These are phyloP conservation scores for Phytophthora sp. DNA, from an alignment of 352 stramenopile genomes.

Conservation along the genomic window DNA sequence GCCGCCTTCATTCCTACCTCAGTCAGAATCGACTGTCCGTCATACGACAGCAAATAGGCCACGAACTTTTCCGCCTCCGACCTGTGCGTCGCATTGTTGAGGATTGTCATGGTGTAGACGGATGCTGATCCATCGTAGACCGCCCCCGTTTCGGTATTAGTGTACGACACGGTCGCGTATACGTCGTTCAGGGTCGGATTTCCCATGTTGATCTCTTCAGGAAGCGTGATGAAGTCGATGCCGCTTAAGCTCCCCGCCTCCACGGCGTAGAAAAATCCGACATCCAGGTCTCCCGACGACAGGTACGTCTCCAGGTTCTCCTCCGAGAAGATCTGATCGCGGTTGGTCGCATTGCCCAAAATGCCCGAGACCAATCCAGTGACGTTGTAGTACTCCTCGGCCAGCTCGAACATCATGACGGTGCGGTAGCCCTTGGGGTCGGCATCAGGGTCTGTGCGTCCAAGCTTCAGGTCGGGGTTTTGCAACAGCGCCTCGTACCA, in stretches of 20 bases:
- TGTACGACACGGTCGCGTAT: constrained; percentile 42
- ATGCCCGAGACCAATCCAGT: constrained; percentile 26
- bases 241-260: constrained; percentile 32
- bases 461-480: constrained; percentile 39
- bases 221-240: constrained; percentile 37
- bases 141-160: constrained; percentile 38
- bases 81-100: constrained; percentile 42
- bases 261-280: constrained; percentile 44
- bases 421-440: constrained; percentile 44
- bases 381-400: constrained; percentile 40
- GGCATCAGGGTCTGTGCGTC: constrained; percentile 36
- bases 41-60: constrained; percentile 34
- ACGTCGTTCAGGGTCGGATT: constrained; percentile 32
- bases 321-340: constrained; percentile 44
- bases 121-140: constrained; percentile 46
- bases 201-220: constrained; percentile 41
- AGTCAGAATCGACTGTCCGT: constrained; percentile 32
- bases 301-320: constrained; percentile 42
- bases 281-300: constrained; percentile 34
- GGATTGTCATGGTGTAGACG: constrained; percentile 40
- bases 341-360: constrained; percentile 40
- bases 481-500: constrained; percentile 41
- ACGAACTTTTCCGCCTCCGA: constrained; percentile 43
- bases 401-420: constrained; percentile 47
- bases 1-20: constrained; percentile 37